Conservation (phyloP, 1,139 yeast genomes). For the Lodderomyces jiufengensis region DNA sequence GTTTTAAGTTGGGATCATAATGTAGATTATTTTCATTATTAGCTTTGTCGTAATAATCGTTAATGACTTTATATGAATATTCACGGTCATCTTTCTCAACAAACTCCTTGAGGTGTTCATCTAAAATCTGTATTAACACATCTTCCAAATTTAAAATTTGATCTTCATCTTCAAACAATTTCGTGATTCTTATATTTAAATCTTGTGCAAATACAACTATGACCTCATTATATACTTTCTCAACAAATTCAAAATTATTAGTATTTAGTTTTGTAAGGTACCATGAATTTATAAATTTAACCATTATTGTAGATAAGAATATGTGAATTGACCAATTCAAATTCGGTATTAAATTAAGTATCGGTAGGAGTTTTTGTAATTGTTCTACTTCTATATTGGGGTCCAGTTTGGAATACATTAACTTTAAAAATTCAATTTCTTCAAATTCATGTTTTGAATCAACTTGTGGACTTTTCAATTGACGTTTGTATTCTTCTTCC, state of each 20-base stretch:
- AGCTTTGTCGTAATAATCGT: constrained; percentile 11
- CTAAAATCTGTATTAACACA: constrained; percentile 23
- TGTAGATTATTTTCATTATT: constrained; percentile 10
- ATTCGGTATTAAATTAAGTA: constrained; percentile 22
- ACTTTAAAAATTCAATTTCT: constrained; percentile 33
- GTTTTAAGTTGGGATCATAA: constrained; percentile 7
- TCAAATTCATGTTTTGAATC: constrained; percentile 13
- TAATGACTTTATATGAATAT: constrained; percentile 16
- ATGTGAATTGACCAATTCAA: constrained; percentile 38
- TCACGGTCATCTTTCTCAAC: constrained; percentile 13
- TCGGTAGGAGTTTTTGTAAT: constrained; percentile 21
- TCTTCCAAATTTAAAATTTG: constrained; percentile 19
- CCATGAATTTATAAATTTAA: constrained; percentile 39
- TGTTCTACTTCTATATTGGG: constrained; percentile 18
- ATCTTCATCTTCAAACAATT: constrained; percentile 4
- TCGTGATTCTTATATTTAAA: constrained; percentile 19
- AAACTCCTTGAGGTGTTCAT: constrained; percentile 26
- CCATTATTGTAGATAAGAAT: constrained; percentile 32
- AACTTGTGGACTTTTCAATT: not conserved
- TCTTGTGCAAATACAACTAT: constrained; percentile 30
- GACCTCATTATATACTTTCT: constrained; percentile 23
- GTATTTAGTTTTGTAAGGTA: constrained; percentile 38
- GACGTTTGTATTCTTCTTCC: not conserved
- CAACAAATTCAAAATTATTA: constrained; percentile 34
- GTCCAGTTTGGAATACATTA: too few species aligned